These are phyloP conservation scores for Lactifluus volemus DNA, from an alignment of 768 basidiomycete genomes.

Conservation along the genomic window DNA sequence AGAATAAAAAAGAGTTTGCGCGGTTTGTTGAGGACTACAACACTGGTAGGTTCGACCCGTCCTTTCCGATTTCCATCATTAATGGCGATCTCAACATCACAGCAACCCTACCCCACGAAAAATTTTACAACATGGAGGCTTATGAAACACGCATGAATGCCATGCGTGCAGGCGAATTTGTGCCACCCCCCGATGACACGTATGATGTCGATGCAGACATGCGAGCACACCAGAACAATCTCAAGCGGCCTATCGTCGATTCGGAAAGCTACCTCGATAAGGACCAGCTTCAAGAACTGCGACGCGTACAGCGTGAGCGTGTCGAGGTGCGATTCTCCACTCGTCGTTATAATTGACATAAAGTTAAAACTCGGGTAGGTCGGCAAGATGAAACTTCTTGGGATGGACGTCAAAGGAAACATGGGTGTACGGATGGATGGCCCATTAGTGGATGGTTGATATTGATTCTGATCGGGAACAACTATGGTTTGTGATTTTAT, in stretches of 20 bases:
- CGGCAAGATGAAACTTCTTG: slow-evolving; percentile 78
- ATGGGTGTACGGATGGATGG: slow-evolving; percentile 88
- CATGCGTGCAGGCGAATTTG: slow-evolving; percentile 72
- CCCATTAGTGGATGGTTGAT: slow-evolving; percentile 43
- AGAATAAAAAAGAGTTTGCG: slow-evolving; percentile 77
- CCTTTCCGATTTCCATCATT: background rate
- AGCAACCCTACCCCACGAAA: slow-evolving; percentile 92
- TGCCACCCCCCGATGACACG: slow-evolving; percentile 58
- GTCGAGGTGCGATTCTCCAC: slow-evolving; percentile 47
- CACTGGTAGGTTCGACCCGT: slow-evolving; percentile 41
- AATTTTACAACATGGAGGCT: slow-evolving; percentile 85
- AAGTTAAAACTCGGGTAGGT: slow-evolving; percentile 34
- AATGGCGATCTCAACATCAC: background rate
- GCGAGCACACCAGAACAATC: slow-evolving; percentile 59
- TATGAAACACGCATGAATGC: slow-evolving; percentile 82
- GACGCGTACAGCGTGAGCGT: slow-evolving; percentile 79
- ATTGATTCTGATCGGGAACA: background rate
- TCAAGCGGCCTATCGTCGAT: slow-evolving; percentile 61
- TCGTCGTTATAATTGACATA: background rate
- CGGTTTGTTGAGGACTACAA: slow-evolving; percentile 80
- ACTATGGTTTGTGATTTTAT: background rate
- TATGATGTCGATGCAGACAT: slow-evolving; percentile 86
- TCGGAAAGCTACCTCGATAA: slow-evolving; percentile 67
- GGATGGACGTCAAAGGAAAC: slow-evolving; percentile 78
- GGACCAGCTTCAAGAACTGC: slow-evolving; percentile 73